Evolutionary conservation across 345 rosid genomes (phyloP).

Genomic region (Populus pruinosa): DNA sequence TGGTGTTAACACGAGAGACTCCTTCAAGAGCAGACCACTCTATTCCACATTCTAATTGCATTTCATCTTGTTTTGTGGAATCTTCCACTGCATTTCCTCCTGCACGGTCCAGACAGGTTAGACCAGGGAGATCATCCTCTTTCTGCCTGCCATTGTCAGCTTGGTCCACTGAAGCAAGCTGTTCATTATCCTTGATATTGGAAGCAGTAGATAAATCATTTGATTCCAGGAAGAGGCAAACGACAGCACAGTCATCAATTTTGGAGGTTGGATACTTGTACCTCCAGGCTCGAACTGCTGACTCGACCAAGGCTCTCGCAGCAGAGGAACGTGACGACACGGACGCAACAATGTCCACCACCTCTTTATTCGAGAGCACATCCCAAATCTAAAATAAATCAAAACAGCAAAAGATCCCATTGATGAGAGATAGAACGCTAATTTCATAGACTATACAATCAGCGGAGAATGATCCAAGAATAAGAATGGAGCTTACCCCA

Average conservation of each 20-base stretch:
- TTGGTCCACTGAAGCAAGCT: conserved; percentile 20
- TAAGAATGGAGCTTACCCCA: conserved; percentile 55
- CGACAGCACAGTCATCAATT: conserved; percentile 94
- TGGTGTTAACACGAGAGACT: conserved; percentile 85
- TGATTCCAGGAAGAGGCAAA: conserved; percentile 80
- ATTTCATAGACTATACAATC: neutral
- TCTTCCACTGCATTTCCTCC: conserved; percentile 45
- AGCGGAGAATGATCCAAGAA: neutral
- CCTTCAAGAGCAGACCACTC: conserved; percentile 98
- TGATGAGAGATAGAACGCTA: neutral
- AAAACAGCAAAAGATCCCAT: neutral
- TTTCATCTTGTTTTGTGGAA: conserved; percentile 35
- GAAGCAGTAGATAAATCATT: conserved; percentile 44
- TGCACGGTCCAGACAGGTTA: conserved; percentile 32
- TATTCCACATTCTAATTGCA: conserved; percentile 37
- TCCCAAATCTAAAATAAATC: conserved; percentile 69
- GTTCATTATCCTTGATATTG: conserved; percentile 34
- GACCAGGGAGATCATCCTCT: conserved; percentile 24
- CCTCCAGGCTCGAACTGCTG: conserved; percentile 91
- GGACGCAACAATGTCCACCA: conserved; percentile 72
- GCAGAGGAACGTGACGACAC: conserved; percentile 66
- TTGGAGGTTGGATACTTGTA: conserved; percentile 87
- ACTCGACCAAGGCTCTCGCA: conserved; percentile 75
- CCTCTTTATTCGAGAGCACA: conserved; percentile 87
- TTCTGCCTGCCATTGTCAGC: conserved; percentile 23